These are phyloP conservation scores for Ceratocystis alfenasii DNA, from an alignment of 2,329 filamentous ascomycete genomes.

Conservation along the genomic window DNA sequence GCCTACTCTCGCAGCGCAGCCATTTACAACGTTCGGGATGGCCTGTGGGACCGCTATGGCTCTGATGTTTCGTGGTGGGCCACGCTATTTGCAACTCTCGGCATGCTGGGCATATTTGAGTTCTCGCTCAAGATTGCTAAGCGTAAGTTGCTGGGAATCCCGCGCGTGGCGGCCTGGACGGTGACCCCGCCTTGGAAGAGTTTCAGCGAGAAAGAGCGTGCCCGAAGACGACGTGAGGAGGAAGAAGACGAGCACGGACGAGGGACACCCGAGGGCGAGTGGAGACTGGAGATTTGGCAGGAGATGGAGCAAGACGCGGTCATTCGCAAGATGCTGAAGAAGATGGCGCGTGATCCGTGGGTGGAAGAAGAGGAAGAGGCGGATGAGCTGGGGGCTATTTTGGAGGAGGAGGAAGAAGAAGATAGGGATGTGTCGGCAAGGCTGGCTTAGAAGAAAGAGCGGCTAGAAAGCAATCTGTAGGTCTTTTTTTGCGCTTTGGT, in stretches of 20 bases:
- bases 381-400: constrained; percentile 7
- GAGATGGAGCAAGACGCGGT: constrained; percentile 43
- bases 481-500: too few species aligned
- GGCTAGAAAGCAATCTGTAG: too few species aligned
- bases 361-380: constrained; percentile 12
- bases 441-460: background rate
- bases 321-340: constrained; percentile 34
- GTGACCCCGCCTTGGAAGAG: constrained; percentile 27
- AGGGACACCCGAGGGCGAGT: constrained; percentile 29
- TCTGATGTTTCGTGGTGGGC: constrained; percentile 62
- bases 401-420: constrained; percentile 18
- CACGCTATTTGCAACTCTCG: constrained; percentile 51
- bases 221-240: constrained; percentile 16
- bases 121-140: constrained; percentile 43
- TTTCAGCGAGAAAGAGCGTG: constrained; percentile 27
- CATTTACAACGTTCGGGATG: constrained; percentile 55
- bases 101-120: constrained; percentile 52
- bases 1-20: constrained; percentile 43
- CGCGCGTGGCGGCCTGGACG: constrained; percentile 21
- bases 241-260: constrained; percentile 18
- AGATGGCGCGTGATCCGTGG: constrained; percentile 30
- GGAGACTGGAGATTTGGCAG: constrained; percentile 46
- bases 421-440: background rate
- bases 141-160: constrained; percentile 34
- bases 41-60: constrained; percentile 57